Percentiles rank a stretch among this genome's conserved stretches.
Evolutionary conservation across 176 grass and related monocot genomes (phyloP).

Genomic region (Saccharum spontaneum): DNA sequence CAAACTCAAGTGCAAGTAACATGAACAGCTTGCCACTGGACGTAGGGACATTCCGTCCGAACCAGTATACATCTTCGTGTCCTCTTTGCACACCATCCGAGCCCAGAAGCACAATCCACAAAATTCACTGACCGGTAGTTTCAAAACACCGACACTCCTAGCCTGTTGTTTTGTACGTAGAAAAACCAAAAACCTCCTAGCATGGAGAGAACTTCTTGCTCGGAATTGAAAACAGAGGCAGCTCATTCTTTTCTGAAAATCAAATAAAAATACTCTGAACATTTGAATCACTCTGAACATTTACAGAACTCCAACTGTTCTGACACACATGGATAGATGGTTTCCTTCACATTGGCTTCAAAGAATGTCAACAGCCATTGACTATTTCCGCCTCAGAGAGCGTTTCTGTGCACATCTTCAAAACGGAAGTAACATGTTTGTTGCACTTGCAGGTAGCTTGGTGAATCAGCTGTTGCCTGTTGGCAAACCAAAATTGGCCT

Average conservation of each 20-base stretch:
- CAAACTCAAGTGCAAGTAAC: no score
- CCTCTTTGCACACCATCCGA: no score
- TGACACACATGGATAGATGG: neutral
- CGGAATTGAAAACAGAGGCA: neutral
- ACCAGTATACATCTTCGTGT: no score
- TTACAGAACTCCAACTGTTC: neutral
- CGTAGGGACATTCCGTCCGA: no score
- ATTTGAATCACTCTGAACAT: neutral
- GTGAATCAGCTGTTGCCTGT: neutral
- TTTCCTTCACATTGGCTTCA: no score
- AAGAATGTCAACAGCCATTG: neutral
- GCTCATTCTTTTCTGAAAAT: neutral
- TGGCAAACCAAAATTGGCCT: conserved; percentile 24
- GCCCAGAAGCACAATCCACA: no score
- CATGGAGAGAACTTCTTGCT: neutral
- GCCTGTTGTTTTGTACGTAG: neutral
- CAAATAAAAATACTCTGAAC: no score
- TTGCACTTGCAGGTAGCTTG: neutral
- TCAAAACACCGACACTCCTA: neutral
- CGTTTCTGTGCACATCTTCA: neutral
- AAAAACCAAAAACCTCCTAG: no score
- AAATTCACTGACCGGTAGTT: no score
- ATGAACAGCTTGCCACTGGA: no score
- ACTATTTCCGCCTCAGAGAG: neutral
- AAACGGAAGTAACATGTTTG: neutral